Conservation (phyloP, 805 yeast genomes). For the Sugiyamaella chiloensis region DNA sequence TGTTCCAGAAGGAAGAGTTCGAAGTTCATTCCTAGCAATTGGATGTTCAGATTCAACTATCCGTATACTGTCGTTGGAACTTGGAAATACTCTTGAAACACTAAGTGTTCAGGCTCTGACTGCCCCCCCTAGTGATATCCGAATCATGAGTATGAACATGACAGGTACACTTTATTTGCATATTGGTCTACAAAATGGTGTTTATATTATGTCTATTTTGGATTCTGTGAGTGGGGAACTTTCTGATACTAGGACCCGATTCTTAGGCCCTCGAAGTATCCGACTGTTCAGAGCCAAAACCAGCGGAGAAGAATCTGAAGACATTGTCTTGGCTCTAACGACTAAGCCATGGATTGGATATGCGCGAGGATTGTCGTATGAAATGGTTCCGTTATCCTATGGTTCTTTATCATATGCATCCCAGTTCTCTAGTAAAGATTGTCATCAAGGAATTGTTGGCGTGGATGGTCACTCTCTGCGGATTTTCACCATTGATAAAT, state of each 20-base stretch:
- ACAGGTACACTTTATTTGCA: conserved; percentile 46
- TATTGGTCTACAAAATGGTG: conserved; percentile 81
- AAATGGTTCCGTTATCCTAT: conserved; percentile 47
- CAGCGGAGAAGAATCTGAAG: conserved; percentile 19
- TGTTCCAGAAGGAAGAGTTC: conserved; percentile 43
- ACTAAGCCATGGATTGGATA: conserved; percentile 56
- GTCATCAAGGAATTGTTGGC: conserved; percentile 61
- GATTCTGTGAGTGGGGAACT: conserved; percentile 60
- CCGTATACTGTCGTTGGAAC: conserved; percentile 60
- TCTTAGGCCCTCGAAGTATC: conserved; percentile 69
- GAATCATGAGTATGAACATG: conserved; percentile 34
- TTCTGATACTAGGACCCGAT: conserved; percentile 62
- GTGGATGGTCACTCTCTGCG: conserved; percentile 49
- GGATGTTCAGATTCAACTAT: conserved; percentile 71
- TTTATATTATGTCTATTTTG: conserved; percentile 61
- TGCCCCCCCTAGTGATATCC: conserved; percentile 44
- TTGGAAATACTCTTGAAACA: conserved; percentile 56
- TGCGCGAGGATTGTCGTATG: conserved; percentile 35
- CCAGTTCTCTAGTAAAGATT: conserved; percentile 61
- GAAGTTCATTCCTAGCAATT: conserved; percentile 60
- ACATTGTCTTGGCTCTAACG: conserved; percentile 48
- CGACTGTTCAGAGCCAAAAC: conserved; percentile 41
- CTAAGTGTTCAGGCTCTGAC: conserved; percentile 65
- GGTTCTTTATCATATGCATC: conserved; percentile 42
- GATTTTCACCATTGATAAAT: conserved; percentile 41